Conservation (phyloP, 1,139 yeast species). For the Suhomyces yuchorum region DNA sequence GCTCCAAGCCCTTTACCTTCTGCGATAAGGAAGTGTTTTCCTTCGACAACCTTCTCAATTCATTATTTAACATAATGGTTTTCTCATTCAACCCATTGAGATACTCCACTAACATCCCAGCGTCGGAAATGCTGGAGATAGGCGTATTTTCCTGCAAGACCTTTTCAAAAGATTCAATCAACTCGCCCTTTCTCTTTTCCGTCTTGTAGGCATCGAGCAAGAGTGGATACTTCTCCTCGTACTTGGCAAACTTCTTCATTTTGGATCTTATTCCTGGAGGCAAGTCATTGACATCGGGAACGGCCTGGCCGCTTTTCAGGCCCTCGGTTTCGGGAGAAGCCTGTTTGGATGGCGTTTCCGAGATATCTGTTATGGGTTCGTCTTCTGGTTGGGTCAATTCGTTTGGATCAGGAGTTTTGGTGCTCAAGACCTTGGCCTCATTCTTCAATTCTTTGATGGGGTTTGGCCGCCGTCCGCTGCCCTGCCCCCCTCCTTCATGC, state of each 20-base stretch:
- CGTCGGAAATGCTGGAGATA: slow-evolving; percentile 69
- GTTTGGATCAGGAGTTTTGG: slow-evolving; percentile 47
- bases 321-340: slow-evolving; percentile 7
- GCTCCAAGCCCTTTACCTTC: slow-evolving; percentile 14
- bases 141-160: slow-evolving; percentile 82
- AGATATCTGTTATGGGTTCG: slow-evolving; percentile 21
- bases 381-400: slow-evolving; percentile 52
- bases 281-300: slow-evolving; percentile 38
- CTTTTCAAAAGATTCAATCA: slow-evolving; percentile 67
- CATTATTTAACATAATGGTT: slow-evolving; percentile 57
- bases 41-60: slow-evolving; percentile 37
- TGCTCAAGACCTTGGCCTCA: slow-evolving; percentile 34
- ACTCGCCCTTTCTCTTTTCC: slow-evolving; percentile 69
- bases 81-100: slow-evolving; percentile 65
- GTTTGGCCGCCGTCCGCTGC: slow-evolving; percentile 21
- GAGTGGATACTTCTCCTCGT: slow-evolving; percentile 86
- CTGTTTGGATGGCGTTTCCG: background rate
- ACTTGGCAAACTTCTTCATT: slow-evolving; percentile 76
- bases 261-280: slow-evolving; percentile 61
- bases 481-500: slow-evolving; percentile 10
- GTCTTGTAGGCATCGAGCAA: slow-evolving; percentile 80
- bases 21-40: slow-evolving; percentile 18
- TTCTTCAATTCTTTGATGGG: slow-evolving; percentile 36
- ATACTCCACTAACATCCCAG: slow-evolving; percentile 68
- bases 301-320: background rate